Conservation (phyloP, 75 land plant species). For the Chamaecyparis obtusa region DNA sequence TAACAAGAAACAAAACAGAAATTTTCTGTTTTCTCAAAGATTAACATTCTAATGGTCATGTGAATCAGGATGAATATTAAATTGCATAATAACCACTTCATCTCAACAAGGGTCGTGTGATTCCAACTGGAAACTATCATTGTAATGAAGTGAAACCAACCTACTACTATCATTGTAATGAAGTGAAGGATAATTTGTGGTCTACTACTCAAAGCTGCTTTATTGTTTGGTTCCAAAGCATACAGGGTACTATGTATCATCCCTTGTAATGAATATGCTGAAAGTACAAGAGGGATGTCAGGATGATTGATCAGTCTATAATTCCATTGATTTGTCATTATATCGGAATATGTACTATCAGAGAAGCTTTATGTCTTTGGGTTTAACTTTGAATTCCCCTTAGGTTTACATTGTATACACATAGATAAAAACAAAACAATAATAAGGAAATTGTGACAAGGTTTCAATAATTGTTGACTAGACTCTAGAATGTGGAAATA, state of each 20-base stretch:
- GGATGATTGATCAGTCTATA: background rate
- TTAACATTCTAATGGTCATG: background rate
- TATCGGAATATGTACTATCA: background rate
- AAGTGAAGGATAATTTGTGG: background rate
- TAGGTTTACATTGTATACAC: too few species aligned
- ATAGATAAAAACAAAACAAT: background rate
- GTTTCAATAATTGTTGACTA: too few species aligned
- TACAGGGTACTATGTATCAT: background rate
- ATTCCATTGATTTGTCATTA: background rate
- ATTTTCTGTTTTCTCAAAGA: background rate
- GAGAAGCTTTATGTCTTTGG: background rate
- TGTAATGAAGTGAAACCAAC: background rate
- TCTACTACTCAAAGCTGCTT: background rate
- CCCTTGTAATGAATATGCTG: background rate
- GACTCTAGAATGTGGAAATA: background rate
- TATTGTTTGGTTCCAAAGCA: background rate
- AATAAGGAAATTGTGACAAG: background rate
- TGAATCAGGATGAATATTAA: background rate
- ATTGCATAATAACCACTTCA: background rate
- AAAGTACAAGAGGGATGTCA: background rate
- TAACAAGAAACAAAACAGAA: background rate
- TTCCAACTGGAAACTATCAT: background rate
- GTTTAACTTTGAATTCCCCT: background rate
- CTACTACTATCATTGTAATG: background rate
- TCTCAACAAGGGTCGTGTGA: background rate